A percentile compares a stretch with the other conserved stretches of the same genome.
phyloP scores from a whole-genome alignment of 495 filamentous ascomycete genomes.

The Aspergillus ellipticus region DNA sequence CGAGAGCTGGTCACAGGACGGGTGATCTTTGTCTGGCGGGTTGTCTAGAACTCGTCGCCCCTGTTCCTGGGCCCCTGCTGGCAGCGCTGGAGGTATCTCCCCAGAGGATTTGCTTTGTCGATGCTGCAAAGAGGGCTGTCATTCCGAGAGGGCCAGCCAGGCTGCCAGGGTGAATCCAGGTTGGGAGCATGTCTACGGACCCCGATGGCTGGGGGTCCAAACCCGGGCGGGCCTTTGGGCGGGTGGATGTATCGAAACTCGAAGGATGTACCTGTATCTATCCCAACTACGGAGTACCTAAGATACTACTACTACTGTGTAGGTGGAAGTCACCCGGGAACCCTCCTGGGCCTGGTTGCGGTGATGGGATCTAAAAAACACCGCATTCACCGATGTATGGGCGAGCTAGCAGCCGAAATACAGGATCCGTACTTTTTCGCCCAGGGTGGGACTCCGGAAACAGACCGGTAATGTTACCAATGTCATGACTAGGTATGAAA shows the following conservation, averaged over 20 bases:
- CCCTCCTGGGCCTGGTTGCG: conserved; percentile 3
- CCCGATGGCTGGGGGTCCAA: not conserved
- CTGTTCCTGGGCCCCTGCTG: not conserved
- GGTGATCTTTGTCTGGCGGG: conserved; percentile 20
- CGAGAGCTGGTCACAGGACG: conserved; percentile 24
- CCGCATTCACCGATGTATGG: conserved; percentile 3
- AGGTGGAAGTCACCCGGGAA: too few relatives aligned
- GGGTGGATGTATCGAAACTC: not conserved
- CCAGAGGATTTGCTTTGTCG: not conserved
- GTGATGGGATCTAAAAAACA: not conserved
- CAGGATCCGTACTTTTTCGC: conserved; percentile 25
- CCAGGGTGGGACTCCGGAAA: conserved; percentile 24
- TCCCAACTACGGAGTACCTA: too few relatives aligned
- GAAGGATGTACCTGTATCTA: too few relatives aligned
- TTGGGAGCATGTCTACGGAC: too few relatives aligned
- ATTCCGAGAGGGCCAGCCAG: not conserved
- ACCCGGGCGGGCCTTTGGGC: not conserved
- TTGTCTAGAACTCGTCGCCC: conserved; percentile 18
- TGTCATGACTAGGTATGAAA: conserved; percentile 22
- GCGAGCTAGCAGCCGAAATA: not conserved
- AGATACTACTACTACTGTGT: too few relatives aligned
- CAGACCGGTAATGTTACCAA: conserved; percentile 26
- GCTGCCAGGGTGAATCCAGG: not conserved
- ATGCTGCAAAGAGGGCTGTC: not conserved
- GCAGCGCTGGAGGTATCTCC: not conserved